Evolutionary conservation across 306 rosid genomes (phyloP).

Genomic region (Carpinus fangiana): DNA sequence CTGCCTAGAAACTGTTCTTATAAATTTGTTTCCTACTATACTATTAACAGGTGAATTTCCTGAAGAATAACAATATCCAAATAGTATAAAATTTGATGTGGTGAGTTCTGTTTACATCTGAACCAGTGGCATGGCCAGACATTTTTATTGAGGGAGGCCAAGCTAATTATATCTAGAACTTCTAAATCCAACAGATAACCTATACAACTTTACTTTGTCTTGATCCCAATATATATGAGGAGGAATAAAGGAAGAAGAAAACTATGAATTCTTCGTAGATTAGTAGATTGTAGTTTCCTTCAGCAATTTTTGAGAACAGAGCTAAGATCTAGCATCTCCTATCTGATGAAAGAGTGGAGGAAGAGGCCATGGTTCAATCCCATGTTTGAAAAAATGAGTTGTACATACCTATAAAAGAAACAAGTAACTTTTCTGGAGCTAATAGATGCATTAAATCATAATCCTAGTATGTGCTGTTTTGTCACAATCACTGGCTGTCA

Average conservation of each 20-base stretch:
- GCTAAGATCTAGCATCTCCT: too few relatives aligned
- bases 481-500: conserved; percentile 24
- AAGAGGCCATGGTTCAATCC: not conserved
- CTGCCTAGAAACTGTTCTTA: conserved; percentile 4
- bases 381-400: not conserved
- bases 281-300: too few relatives aligned
- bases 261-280: too few relatives aligned
- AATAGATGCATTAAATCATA: not conserved
- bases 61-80: not conserved
- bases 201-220: too few relatives aligned
- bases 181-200: not conserved
- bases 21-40: not conserved
- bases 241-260: too few relatives aligned
- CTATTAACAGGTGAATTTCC: not conserved
- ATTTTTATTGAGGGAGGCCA: not conserved
- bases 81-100: not conserved
- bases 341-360: too few relatives aligned
- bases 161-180: not conserved
- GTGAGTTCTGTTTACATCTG: not conserved
- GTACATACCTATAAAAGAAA: not conserved
- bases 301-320: too few relatives aligned
- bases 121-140: not conserved
- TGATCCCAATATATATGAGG: too few relatives aligned
- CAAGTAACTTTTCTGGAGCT: too few relatives aligned
- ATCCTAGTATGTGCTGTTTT: conserved; percentile 5